Percentiles rank a stretch among this genome's conserved stretches.
phyloP scores from a whole-genome alignment of 164 flowering plant genomes.

The Umbellularia californica region DNA sequence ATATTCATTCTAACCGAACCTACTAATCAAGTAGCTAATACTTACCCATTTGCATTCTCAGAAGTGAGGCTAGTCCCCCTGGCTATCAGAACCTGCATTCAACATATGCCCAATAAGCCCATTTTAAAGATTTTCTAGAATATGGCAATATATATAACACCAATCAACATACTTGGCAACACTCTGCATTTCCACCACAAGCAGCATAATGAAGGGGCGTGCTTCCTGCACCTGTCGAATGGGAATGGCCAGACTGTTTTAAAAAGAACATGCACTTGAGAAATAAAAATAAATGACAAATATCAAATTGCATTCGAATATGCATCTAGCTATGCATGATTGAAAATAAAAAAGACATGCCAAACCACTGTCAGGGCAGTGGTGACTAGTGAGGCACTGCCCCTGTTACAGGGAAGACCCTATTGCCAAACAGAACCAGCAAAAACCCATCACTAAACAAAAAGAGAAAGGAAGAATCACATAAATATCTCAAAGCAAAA shows the following conservation, averaged over 20 bases:
- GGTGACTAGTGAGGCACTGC: no score
- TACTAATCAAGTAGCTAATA: not conserved
- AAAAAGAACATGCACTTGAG: not conserved
- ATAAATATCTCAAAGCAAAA: not conserved
- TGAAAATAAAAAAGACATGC: no score
- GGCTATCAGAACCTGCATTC: conserved; percentile 62
- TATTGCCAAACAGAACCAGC: no score
- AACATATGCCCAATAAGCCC: not conserved
- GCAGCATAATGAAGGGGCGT: conserved; percentile 97
- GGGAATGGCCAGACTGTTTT: not conserved
- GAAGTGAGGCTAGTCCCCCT: conserved; percentile 67
- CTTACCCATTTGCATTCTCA: conserved; percentile 85
- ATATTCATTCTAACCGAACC: not conserved
- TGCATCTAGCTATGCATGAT: not conserved
- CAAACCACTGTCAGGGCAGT: no score
- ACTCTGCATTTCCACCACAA: conserved; percentile 87
- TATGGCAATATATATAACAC: not conserved
- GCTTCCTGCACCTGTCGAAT: conserved; percentile 81
- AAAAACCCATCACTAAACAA: no score
- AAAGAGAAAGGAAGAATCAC: not conserved
- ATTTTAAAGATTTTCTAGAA: not conserved
- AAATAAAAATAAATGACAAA: not conserved
- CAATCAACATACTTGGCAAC: conserved; percentile 70
- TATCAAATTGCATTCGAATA: not conserved
- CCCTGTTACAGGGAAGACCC: no score